These are phyloP conservation scores for Exserohilum rostratum DNA, from an alignment of 2,329 filamentous ascomycete genomes.

Conservation along the genomic window DNA sequence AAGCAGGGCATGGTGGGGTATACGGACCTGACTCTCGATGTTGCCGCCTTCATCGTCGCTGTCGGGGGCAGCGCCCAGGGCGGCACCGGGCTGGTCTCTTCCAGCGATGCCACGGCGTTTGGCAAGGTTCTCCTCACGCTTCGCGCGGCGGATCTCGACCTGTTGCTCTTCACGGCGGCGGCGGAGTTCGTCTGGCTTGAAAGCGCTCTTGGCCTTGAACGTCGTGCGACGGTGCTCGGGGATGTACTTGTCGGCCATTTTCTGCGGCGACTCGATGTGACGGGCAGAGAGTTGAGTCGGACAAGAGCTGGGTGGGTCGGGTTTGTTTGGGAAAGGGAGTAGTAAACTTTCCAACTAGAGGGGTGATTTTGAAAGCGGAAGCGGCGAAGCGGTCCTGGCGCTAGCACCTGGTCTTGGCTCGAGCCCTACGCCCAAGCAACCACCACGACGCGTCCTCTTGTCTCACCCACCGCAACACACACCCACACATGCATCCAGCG, in stretches of 20 bases:
- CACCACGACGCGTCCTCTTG: constrained; percentile 11
- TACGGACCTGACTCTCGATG: constrained; percentile 91
- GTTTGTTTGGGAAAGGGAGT: constrained; percentile 43
- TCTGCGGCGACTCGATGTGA: constrained; percentile 47
- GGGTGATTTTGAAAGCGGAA: constrained; percentile 45
- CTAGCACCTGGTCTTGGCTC: constrained; percentile 21
- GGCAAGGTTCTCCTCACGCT: constrained; percentile 98
- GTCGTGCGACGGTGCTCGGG: constrained; percentile 98
- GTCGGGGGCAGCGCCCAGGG: constrained; percentile 86
- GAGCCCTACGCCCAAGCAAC: constrained; percentile 24
- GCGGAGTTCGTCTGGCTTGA: constrained; percentile 98
- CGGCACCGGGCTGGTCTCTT: constrained; percentile 75
- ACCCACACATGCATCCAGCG: neutral
- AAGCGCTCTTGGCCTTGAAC: constrained; percentile 99
- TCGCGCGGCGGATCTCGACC: constrained; percentile 98
- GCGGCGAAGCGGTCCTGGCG: constrained; percentile 35
- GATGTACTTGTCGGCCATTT: constrained; percentile 98
- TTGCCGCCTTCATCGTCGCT: constrained; percentile 96
- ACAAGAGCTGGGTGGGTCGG: constrained; percentile 23
- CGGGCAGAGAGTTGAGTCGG: constrained; percentile 23
- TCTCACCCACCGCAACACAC: neutral
- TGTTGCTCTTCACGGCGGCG: constrained; percentile 98
- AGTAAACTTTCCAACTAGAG: constrained; percentile 38
- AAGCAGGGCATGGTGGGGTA: constrained; percentile 26
- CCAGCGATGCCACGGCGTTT: constrained; percentile 94